Percentiles rank a stretch among this genome's conserved stretches.
These are phyloP conservation scores for Leucoagaricus sp. DNA, from an alignment of 1,284 basidiomycete genomes.

Conservation along the genomic window DNA sequence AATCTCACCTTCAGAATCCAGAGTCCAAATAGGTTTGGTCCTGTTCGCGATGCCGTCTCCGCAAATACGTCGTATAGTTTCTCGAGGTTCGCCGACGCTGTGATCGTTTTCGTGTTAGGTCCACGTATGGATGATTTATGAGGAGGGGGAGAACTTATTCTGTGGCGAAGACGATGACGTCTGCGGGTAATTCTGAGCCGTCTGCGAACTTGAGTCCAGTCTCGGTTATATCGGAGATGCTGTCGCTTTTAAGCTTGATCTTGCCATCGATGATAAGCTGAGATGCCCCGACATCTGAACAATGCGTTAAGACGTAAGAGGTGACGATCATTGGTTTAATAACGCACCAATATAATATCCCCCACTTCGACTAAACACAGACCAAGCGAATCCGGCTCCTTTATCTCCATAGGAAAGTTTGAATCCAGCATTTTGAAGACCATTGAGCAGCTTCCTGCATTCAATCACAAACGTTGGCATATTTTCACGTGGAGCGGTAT, in stretches of 20 bases:
- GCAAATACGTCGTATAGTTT: conserved; percentile 32
- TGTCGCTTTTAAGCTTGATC: conserved; percentile 75
- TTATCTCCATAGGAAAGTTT: conserved; percentile 25
- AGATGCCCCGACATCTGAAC: conserved; percentile 63
- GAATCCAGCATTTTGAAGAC: conserved; percentile 28
- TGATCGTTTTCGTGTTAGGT: no score
- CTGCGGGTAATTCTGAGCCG: conserved; percentile 62
- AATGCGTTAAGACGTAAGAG: background rate
- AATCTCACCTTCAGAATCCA: conserved; percentile 60
- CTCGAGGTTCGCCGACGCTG: conserved; percentile 36
- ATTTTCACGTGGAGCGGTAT: background rate
- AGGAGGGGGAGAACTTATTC: conserved; percentile 40
- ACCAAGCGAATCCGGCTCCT: conserved; percentile 25
- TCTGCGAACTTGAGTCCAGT: conserved; percentile 64
- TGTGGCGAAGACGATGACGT: conserved; percentile 70
- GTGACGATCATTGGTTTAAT: background rate
- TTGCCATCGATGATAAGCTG: conserved; percentile 68
- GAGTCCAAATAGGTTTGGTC: conserved; percentile 55
- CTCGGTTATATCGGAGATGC: conserved; percentile 50
- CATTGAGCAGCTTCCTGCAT: conserved; percentile 25
- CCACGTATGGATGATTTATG: background rate
- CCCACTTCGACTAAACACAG: conserved; percentile 30
- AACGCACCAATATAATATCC: conserved; percentile 39
- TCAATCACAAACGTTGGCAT: background rate
- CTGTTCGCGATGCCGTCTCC: conserved; percentile 46